Conservation (phyloP, 805 yeast genomes). For the Saturnispora mendoncae region DNA sequence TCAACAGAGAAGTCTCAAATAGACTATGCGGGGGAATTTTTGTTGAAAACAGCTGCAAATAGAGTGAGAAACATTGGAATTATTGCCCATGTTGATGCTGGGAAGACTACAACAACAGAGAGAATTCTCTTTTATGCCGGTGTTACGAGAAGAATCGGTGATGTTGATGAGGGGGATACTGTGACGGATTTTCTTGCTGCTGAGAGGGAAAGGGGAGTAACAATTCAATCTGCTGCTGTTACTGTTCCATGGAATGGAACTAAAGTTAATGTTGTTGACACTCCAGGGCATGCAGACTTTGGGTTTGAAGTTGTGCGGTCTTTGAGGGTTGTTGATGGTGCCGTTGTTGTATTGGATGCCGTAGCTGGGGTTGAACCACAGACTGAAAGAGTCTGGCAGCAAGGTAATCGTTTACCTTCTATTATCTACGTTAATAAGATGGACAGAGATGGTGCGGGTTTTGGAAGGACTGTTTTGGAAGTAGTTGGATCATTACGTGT, state of each 20-base stretch:
- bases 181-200: conserved; percentile 88
- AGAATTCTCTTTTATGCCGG: conserved; percentile 90
- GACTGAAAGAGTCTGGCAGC: conserved; percentile 94
- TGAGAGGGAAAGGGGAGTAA: conserved; percentile 88
- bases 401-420: conserved; percentile 67
- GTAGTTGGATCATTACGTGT: conserved; percentile 69
- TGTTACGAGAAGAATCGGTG: conserved; percentile 68
- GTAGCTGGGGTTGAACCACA: conserved; percentile 99
- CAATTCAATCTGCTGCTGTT: conserved; percentile 94
- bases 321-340: conserved; percentile 86
- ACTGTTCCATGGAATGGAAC: conserved; percentile 72
- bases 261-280: conserved; percentile 81
- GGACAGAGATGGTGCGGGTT: conserved; percentile 97
- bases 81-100: conserved; percentile 99
- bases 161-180: conserved; percentile 95
- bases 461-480: conserved; percentile 80
- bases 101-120: conserved; percentile 96
- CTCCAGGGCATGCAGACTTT: conserved; percentile 98
- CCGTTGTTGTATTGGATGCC: conserved; percentile 84
- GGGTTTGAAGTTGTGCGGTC: conserved; percentile 90
- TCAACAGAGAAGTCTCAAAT: background rate
- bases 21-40: conserved; percentile 16
- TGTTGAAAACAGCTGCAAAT: conserved; percentile 19
- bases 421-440: conserved; percentile 83
- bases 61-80: conserved; percentile 82